Conservation (phyloP, 2,329 filamentous ascomycete species). For the Penicillium italicum region DNA sequence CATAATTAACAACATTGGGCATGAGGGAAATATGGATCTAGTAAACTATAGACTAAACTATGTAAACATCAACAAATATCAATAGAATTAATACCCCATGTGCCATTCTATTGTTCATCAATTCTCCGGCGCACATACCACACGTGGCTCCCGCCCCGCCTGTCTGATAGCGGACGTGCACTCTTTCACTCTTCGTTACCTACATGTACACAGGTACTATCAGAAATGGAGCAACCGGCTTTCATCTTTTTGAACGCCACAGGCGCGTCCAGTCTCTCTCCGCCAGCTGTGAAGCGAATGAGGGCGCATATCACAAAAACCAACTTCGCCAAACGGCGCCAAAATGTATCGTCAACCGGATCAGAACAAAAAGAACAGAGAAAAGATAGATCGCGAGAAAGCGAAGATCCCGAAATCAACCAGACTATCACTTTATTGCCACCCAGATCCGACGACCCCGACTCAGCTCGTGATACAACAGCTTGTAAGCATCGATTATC, state of each 20-base stretch:
- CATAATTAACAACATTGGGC: too few species aligned
- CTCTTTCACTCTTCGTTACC: too few species aligned
- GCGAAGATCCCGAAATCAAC: not conserved
- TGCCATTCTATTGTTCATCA: not conserved
- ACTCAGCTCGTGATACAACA: not conserved
- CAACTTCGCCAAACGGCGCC: not conserved
- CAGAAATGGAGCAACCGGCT: not conserved
- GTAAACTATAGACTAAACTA: too few species aligned
- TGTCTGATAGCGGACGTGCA: not conserved
- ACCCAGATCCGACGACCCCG: not conserved
- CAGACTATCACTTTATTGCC: not conserved
- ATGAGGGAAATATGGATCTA: not conserved
- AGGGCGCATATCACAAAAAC: not conserved
- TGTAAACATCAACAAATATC: too few species aligned
- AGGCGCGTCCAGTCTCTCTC: not conserved
- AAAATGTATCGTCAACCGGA: not conserved
- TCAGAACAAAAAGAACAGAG: not conserved
- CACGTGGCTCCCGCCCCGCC: not conserved
- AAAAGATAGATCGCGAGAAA: not conserved
- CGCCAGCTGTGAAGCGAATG: not conserved
- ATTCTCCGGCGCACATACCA: constrained; percentile 1
- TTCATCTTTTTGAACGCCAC: not conserved
- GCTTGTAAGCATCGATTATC: not conserved
- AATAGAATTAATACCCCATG: not conserved
- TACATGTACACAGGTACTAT: too few species aligned